Conservation (phyloP, 208 protist genomes). For the Leptomonas seymouri region DNA sequence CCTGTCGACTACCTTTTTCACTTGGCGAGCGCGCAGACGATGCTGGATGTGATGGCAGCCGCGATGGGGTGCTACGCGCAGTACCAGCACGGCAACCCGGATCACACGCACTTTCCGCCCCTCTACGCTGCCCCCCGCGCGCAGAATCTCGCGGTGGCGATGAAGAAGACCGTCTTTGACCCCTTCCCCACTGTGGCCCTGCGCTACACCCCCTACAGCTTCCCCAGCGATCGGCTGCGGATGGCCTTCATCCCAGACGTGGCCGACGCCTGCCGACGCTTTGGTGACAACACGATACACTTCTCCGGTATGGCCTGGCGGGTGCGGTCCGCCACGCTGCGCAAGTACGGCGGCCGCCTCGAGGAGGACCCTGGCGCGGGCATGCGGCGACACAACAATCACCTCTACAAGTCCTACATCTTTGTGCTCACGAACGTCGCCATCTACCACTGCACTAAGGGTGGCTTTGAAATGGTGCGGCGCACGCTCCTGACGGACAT, state of each 20-base stretch:
- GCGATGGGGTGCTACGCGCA: conserved; percentile 21
- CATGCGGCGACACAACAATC: conserved; percentile 47
- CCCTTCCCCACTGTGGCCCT: conserved; percentile 58
- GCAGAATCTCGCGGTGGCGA: conserved; percentile 44
- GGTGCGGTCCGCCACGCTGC: conserved; percentile 51
- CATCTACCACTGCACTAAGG: conserved; percentile 67
- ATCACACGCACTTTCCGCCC: conserved; percentile 30
- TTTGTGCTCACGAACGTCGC: conserved; percentile 71
- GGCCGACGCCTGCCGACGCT: conserved; percentile 52
- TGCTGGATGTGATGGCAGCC: conserved; percentile 21
- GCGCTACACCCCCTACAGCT: conserved; percentile 39
- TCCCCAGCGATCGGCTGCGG: conserved; percentile 46
- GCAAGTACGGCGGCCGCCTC: conserved; percentile 28
- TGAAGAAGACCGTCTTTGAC: conserved; percentile 56
- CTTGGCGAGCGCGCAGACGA: conserved; percentile 23
- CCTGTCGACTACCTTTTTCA: conserved; percentile 45
- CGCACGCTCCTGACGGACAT: conserved; percentile 58
- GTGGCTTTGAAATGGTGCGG: conserved; percentile 52
- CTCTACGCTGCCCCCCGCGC: conserved; percentile 41
- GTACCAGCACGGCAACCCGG: conserved; percentile 10
- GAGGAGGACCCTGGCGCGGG: conserved; percentile 31
- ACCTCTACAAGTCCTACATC: conserved; percentile 59
- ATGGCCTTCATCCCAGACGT: conserved; percentile 58
- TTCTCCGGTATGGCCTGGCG: conserved; percentile 77
- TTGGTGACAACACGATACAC: conserved; percentile 76